Base-by-base conservation (phyloP, 2,329 filamentous ascomycete genomes). In the Pseudocercospora macadamiae region DNA sequence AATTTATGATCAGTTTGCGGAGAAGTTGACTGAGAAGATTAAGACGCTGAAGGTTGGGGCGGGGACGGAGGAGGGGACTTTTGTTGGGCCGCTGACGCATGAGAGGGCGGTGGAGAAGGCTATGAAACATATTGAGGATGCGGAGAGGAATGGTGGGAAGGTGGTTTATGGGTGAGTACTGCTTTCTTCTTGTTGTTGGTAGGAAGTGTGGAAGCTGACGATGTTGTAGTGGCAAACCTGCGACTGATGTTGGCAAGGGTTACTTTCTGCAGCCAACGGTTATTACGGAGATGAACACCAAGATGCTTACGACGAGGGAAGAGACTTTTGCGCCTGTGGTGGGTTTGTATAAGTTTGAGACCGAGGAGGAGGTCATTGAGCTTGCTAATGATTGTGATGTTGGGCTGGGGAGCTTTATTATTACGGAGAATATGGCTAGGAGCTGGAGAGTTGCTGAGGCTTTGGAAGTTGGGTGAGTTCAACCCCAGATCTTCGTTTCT, bases 311-410 rank as follows among this genome's bases (percentile, higher is more conserved):
- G 66, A 88, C 90, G 5, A 80, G 80, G 2, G 93, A 97, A 76
- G 95, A 99, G 80, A 97, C 93, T 0, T 99, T 99, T 73, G 95
- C 95, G 0, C 95, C 95, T 2, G 89, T 97, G 0, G 93, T 93
- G 0, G 93, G 90, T 0, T 76, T 97, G 16, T 97, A 96, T 80
- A 83, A 86, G 48, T 99, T 97, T 72, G 84, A 90, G 44, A 91
- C 88, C 0, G 95, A 97, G 76, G 87, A 89, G 53, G 93, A 97
- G 70, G 95, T 96, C 4, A 86, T 97, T 28, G 80, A 83, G 62
- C 77, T 93, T 64, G 93, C 95, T 3, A 99, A 97, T 75, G 76
- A 80, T 36, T 82, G 90, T 1, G 88, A 93, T 54, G 93, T 97
- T 37, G 95, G 95, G 0, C 82, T 99, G 36, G 95, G 93, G 0